Base-by-base conservation (phyloP, 345 rosid species). In the Bretschneidera sinensis region DNA sequence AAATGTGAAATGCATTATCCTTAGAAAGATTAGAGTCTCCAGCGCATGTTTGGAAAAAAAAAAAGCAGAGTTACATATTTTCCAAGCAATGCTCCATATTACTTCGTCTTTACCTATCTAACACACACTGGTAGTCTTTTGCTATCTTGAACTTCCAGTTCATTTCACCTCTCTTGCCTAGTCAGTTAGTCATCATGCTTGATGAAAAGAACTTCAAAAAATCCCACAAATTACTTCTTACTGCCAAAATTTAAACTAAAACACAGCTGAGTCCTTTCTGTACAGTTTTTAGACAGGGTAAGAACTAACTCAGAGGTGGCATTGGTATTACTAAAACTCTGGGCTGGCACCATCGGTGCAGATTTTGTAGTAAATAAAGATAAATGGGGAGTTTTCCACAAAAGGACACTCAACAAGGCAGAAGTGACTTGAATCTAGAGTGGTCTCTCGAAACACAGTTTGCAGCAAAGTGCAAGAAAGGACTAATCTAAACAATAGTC, bases 281-380 rank as follows among this genome's bases (percentile, higher is more conserved):
- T 14, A 31, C 49, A 54, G 43, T 20, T 16, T 54, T 48, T n/a
- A n/a, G n/a, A n/a, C 13, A 65, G 48, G 51, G 64, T 34, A 33
- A 54, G 19, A 18, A 24, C 35, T 33, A 23, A n/a, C n/a, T n/a
- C n/a, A n/a, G 16, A 11, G n/a, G 18, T 24, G 48, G 25, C 23
- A 54, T 21, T 20, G 20, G 39, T 34, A 54, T 50, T 19, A 34
- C 48, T 31, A 54, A 13, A 58, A 21, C 43, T 23, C 43, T 0
- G 39, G 16, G 43, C 22, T n/a, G 24, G 18, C 54, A 34, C 1
- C 43, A 34, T 6, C 31, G 4, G 39, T 6, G 31, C 54, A 43
- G 24, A 56, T 52, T 65, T 60, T 28, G 20, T 48, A 56, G 54
- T 21, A 23, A 50, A 65, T 22, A 60, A 57, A 65, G 57, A 55